Conservation (phyloP, 305 asterid genomes). For the Plantago coronopus region DNA sequence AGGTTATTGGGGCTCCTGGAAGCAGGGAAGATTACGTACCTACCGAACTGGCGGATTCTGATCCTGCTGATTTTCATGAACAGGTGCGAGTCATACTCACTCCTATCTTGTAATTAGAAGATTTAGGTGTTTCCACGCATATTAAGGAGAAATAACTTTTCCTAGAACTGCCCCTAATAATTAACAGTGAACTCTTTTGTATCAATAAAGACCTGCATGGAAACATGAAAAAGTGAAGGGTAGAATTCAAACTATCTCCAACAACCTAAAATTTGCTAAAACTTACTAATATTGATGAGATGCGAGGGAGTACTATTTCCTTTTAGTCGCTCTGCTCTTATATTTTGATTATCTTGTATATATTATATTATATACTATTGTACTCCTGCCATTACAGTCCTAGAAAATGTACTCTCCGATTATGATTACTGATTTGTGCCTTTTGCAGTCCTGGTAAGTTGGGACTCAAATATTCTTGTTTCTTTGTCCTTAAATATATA, state of each 20-base stretch:
- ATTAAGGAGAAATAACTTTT: too few species aligned
- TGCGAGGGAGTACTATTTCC: background rate
- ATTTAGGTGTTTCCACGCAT: background rate
- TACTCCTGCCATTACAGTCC: background rate
- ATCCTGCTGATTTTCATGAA: slow-evolving; percentile 66
- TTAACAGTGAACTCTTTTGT: too few species aligned
- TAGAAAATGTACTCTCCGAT: background rate
- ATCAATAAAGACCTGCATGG: too few species aligned
- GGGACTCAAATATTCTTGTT: background rate
- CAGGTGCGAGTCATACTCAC: slow-evolving; percentile 42
- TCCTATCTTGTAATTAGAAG: background rate
- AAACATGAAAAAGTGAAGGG: too few species aligned
- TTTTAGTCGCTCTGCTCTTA: background rate
- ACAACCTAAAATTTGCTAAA: too few species aligned
- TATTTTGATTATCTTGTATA: background rate
- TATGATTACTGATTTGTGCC: background rate
- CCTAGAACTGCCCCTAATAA: too few species aligned
- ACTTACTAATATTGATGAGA: too few species aligned
- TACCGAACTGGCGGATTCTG: slow-evolving; percentile 61
- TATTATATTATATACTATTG: too few species aligned
- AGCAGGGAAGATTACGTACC: slow-evolving; percentile 52
- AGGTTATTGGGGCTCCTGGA: slow-evolving; percentile 53
- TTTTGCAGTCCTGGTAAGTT: background rate
- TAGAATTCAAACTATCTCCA: too few species aligned
- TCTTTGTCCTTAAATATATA: too few species aligned